phyloP scores from a whole-genome alignment of 1,284 basidiomycete species.

The Malassezia furfur region DNA sequence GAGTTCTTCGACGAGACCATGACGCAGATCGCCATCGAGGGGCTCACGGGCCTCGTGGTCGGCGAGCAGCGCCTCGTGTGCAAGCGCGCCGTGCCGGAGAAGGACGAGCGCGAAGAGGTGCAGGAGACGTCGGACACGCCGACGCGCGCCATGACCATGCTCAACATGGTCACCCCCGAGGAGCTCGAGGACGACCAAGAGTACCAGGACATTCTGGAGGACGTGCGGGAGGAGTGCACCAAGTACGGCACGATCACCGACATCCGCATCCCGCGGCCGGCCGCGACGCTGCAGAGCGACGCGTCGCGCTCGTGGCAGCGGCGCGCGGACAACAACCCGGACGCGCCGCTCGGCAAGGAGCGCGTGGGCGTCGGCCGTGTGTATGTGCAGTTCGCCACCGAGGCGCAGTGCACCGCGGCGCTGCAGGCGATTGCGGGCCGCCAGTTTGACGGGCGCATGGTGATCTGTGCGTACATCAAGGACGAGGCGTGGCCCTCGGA shows the following conservation, averaged over 20 bases:
- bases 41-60: slow-evolving; percentile 92
- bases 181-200: slow-evolving; percentile 84
- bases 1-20: slow-evolving; percentile 83
- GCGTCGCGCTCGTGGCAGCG: slow-evolving; percentile 47
- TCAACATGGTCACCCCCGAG: slow-evolving; percentile 96
- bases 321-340: slow-evolving; percentile 53
- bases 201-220: slow-evolving; percentile 85
- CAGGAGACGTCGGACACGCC: slow-evolving; percentile 40
- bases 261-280: slow-evolving; percentile 43
- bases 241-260: slow-evolving; percentile 39
- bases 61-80: slow-evolving; percentile 94
- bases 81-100: slow-evolving; percentile 62
- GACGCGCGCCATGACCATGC: slow-evolving; percentile 77
- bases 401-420: slow-evolving; percentile 60
- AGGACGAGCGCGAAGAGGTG: slow-evolving; percentile 31
- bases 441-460: slow-evolving; percentile 81
- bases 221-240: slow-evolving; percentile 72
- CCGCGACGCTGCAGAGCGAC: slow-evolving; percentile 29
- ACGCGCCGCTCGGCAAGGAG: slow-evolving; percentile 55
- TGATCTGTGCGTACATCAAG: slow-evolving; percentile 52
- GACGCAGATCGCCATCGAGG: slow-evolving; percentile 91
- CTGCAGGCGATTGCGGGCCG: slow-evolving; percentile 77
- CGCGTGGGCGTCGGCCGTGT: slow-evolving; percentile 84
- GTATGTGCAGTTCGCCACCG: slow-evolving; percentile 70
- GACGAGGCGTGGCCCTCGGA: slow-evolving; percentile 38